Evolutionary conservation across 2,329 filamentous ascomycete genomes (phyloP).

Genomic region (Neurospora crassa): DNA sequence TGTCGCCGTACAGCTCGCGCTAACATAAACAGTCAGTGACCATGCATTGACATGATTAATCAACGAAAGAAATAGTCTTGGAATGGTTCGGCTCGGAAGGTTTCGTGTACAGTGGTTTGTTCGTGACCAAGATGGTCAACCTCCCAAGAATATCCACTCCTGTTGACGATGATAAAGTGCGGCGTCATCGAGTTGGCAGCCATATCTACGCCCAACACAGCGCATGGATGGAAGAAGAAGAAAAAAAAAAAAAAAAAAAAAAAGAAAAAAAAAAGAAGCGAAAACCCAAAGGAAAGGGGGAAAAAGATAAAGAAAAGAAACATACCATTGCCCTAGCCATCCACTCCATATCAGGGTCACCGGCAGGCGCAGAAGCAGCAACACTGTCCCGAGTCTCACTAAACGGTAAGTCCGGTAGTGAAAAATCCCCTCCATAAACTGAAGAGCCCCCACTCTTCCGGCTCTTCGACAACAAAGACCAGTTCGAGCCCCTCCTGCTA

Average conservation of each 20-base stretch:
- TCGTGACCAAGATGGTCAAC: no score
- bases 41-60: background rate
- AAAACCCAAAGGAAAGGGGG: no score
- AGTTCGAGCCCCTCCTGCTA: background rate
- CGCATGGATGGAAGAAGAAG: background rate
- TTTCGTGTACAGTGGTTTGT: no score
- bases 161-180: no score
- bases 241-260: no score
- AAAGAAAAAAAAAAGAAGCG: no score
- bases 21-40: background rate
- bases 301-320: background rate
- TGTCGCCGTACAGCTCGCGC: constrained; percentile 15
- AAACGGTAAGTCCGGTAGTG: background rate
- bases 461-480: background rate
- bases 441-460: background rate
- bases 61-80: background rate
- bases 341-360: constrained; percentile 13
- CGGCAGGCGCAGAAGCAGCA: background rate
- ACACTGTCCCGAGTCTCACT: background rate
- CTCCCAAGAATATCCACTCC: no score
- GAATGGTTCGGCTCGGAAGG: no score
- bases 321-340: constrained; percentile 16
- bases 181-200: no score
- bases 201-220: no score
- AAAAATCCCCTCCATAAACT: background rate